Evolutionary conservation across 768 basidiomycete species (phyloP), one percentile per base, ranked within the genome.

Genomic region (Leucogyrophana mollusca): DNA sequence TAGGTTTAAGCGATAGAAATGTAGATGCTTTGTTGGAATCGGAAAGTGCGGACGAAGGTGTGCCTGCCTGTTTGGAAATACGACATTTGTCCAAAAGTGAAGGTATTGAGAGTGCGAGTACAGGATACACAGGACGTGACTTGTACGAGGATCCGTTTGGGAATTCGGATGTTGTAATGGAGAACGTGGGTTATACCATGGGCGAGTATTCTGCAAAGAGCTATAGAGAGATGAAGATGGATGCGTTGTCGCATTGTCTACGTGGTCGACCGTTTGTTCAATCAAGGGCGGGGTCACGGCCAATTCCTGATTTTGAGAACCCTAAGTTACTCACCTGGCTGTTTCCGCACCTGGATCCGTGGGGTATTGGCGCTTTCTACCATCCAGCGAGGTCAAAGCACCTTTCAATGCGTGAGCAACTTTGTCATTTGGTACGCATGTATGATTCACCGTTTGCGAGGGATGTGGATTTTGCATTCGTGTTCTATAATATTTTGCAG

Each of bases 401-500:
- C n/a, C 20, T 41, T n/a, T 5, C 9, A 23, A 21, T 41, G 17
- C 17, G 23, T 18, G 17, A 25, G 18, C 40, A 41, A 24, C 10
- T 41, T 10, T 6, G 27, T 7, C 27, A 37, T n/a, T 37, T 37
- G 35, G 6, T 49, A 14, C 9, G 13, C 4, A 16, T 41, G 3
- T 25, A 43, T 9, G 43, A 45, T 20, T 34, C 42, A 4, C 51
- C 34, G 4, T 53, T 53, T 34, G 9, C n/a, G 35, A 37, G 16
- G 16, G 52, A 44, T 42, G 34, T 51, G 0, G 42, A 50, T 14
- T 57, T 57, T 24, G 56, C 49, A 0, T 57, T 52, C 20, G 47
- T 57, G 3, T 56, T 42, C 37, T 56, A 44, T 22, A 58, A 57
- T 25, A 54, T 57, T 13, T 7, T 40, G 3, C 54, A 51, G 27